Evolutionary conservation across 2,329 filamentous ascomycete genomes (phyloP).

Genomic region (Colletotrichum sansevieriae): DNA sequence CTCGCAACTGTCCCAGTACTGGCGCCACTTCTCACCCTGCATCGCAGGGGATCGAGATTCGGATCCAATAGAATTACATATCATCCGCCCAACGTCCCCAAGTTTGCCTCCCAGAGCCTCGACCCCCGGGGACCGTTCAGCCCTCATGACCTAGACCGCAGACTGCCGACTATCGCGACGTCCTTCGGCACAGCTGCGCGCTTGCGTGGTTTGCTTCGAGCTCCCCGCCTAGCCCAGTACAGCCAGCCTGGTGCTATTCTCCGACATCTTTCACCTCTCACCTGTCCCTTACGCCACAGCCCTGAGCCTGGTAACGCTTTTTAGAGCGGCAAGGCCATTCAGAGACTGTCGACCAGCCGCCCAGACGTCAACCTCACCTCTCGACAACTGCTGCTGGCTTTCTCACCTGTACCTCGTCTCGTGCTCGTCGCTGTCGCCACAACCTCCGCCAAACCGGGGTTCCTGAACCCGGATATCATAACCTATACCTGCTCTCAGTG

Average conservation of each 20-base stretch:
- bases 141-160: not conserved
- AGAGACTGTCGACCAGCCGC: not conserved
- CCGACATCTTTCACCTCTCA: not conserved
- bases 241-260: not conserved
- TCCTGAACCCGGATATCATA: conserved; percentile 9
- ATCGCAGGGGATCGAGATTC: conserved; percentile 39
- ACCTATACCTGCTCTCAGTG: conserved; percentile 17
- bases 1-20: conserved; percentile 12
- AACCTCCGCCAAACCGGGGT: not conserved
- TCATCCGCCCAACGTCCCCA: conserved; percentile 10
- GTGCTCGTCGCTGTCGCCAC: not conserved
- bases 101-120: conserved; percentile 4
- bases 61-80: conserved; percentile 23
- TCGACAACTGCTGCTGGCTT: not conserved
- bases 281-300: not conserved
- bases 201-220: conserved; percentile 27
- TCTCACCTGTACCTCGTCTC: not conserved
- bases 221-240: not conserved
- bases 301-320: conserved; percentile 1
- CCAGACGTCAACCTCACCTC: not conserved
- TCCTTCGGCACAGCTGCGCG: conserved; percentile 13
- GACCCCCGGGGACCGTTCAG: conserved; percentile 3
- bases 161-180: conserved; percentile 7
- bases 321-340: conserved; percentile 7
- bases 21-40: conserved; percentile 30